Evolutionary conservation across 2,329 filamentous ascomycete species (phyloP).

Genomic region (Coniochaeta sp.): DNA sequence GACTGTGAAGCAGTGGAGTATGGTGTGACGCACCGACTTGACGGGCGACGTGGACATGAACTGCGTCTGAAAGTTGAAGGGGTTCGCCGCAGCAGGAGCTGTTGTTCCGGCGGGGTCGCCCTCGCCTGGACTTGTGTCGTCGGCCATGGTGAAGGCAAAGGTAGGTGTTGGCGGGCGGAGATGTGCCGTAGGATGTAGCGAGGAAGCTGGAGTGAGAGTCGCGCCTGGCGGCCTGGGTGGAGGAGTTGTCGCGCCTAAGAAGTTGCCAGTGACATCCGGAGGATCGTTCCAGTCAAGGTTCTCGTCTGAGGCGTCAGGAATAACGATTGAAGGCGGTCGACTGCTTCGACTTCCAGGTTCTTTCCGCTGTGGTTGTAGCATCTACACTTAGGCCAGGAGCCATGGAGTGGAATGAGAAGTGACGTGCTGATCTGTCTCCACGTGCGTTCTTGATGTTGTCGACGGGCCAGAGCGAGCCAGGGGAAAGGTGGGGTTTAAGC

Average conservation of each 20-base stretch:
- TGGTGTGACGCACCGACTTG: constrained; percentile 58
- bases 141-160: constrained; percentile 24
- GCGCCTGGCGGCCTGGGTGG: background rate
- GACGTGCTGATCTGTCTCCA: background rate
- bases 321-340: background rate
- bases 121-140: constrained; percentile 19
- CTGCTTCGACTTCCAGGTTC: no score
- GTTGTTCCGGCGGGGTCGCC: constrained; percentile 4
- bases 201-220: constrained; percentile 6
- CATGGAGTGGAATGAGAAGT: background rate
- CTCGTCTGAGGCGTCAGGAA: background rate
- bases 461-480: background rate
- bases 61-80: constrained; percentile 93
- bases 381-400: background rate
- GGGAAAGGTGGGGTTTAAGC: background rate
- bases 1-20: background rate
- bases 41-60: constrained; percentile 67
- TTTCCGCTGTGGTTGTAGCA: background rate
- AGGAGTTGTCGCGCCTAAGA: background rate
- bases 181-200: constrained; percentile 12
- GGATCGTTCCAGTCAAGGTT: constrained; percentile 1
- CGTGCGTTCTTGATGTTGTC: background rate
- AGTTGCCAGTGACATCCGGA: background rate
- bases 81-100: constrained; percentile 42
- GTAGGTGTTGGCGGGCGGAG: constrained; percentile 20